Conservation (phyloP, 805 yeast species). For the Saturnispora mendoncae region DNA sequence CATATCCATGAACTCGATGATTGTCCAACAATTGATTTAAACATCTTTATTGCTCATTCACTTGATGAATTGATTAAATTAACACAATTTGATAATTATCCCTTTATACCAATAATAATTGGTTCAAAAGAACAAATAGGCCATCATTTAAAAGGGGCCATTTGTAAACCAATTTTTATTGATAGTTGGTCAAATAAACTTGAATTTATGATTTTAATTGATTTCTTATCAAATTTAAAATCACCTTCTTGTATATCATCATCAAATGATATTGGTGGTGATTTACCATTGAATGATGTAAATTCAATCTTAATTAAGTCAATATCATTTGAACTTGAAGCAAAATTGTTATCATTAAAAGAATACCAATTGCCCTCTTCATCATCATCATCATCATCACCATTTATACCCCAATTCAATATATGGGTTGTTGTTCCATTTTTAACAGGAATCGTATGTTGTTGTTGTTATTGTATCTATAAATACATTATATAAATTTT, state of each 20-base stretch:
- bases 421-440: neutral
- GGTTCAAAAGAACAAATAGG: neutral
- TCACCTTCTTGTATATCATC: neutral
- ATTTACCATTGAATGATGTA: constrained; percentile 5
- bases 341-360: neutral
- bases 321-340: constrained; percentile 1
- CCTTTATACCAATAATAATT: constrained; percentile 25
- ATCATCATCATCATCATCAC: neutral
- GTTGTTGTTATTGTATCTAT: constrained; percentile 3
- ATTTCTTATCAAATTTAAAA: constrained; percentile 21
- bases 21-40: constrained; percentile 19
- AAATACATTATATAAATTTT: constrained; percentile 7
- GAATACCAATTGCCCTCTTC: neutral
- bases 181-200: constrained; percentile 19
- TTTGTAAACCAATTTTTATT: constrained; percentile 28
- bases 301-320: constrained; percentile 8
- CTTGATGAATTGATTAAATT: constrained; percentile 24
- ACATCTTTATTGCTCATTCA: constrained; percentile 23
- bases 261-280: neutral
- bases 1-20: constrained; percentile 10
- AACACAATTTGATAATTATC: constrained; percentile 18
- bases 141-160: neutral
- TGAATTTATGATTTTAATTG: constrained; percentile 27
- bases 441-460: neutral
- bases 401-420: neutral